These are phyloP conservation scores for Xylariaceae sp. DNA, from an alignment of 2,329 filamentous ascomycete genomes.

Conservation along the genomic window DNA sequence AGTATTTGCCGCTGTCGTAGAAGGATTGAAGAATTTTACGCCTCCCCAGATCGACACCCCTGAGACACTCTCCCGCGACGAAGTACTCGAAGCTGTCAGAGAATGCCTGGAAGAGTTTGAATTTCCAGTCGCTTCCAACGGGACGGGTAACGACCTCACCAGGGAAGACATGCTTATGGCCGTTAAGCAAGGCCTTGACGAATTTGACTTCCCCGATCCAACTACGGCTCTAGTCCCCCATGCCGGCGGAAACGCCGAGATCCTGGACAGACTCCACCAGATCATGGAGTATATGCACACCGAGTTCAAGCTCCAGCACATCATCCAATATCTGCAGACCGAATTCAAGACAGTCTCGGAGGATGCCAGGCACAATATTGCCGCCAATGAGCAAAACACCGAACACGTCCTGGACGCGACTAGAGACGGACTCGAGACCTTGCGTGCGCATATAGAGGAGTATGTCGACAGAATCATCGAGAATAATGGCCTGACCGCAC, in stretches of 20 bases:
- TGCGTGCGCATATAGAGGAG: conserved; percentile 72
- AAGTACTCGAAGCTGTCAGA: conserved; percentile 75
- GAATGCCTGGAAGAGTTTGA: conserved; percentile 85
- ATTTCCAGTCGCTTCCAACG: conserved; percentile 58
- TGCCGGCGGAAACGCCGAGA: conserved; percentile 41
- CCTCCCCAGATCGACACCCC: conserved; percentile 67
- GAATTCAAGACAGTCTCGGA: conserved; percentile 57
- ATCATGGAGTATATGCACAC: conserved; percentile 55
- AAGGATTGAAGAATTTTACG: conserved; percentile 74
- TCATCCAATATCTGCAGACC: conserved; percentile 53
- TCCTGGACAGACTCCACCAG: conserved; percentile 55
- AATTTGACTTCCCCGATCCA: conserved; percentile 32
- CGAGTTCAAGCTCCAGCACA: conserved; percentile 61
- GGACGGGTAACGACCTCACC: conserved; percentile 49
- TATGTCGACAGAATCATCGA: conserved; percentile 72
- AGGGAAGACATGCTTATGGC: conserved; percentile 59
- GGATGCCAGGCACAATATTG: conserved; percentile 70
- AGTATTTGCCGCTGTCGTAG: conserved; percentile 77
- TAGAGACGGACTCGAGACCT: conserved; percentile 71
- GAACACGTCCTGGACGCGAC: conserved; percentile 85
- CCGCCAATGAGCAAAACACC: conserved; percentile 72
- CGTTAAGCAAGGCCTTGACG: conserved; percentile 53
- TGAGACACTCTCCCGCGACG: conserved; percentile 67
- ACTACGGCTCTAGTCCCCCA: conserved; percentile 39
- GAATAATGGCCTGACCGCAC: conserved; percentile 46